These are phyloP conservation scores for Takashimella tepidaria DNA, from an alignment of 1,284 basidiomycete genomes.

Conservation along the genomic window DNA sequence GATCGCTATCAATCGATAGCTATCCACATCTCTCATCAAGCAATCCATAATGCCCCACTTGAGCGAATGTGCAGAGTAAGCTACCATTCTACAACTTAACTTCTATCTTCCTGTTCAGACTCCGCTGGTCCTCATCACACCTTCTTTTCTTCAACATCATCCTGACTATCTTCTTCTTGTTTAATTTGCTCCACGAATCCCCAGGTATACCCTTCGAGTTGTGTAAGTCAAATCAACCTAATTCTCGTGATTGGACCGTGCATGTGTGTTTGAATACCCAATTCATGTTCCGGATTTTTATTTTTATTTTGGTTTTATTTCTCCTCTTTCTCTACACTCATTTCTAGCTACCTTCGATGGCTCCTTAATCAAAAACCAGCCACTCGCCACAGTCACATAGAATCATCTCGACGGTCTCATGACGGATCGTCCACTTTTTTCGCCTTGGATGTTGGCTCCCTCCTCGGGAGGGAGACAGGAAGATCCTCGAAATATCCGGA, in stretches of 20 bases:
- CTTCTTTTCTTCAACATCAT: no score
- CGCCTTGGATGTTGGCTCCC: conserved; percentile 32
- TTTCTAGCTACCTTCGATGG: background rate
- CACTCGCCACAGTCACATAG: background rate
- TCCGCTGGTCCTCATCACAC: background rate
- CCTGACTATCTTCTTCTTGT: no score
- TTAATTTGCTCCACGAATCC: no score
- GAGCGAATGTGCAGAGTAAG: conserved; percentile 11
- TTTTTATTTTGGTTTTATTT: no score
- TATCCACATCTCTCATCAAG: no score
- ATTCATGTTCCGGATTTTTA: no score
- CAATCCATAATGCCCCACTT: background rate
- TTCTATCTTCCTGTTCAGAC: no score
- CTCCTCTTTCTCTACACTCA: no score
- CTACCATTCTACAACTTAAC: background rate
- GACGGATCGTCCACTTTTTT: conserved; percentile 23
- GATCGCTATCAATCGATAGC: background rate
- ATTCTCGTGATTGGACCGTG: no score
- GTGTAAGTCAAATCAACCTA: conserved; percentile 29
- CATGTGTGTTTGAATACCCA: background rate
- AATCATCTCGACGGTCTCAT: conserved; percentile 6
- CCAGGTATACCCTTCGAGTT: conserved; percentile 34
- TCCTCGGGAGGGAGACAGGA: conserved; percentile 29
- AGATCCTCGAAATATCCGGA: conserved; percentile 88
- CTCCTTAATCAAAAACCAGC: conserved; percentile 4